A percentile compares a stretch with the other conserved stretches of the same genome.
phyloP scores from a whole-genome alignment of 192 early-diverging fungal species.

The Coemansia sp. region DNA sequence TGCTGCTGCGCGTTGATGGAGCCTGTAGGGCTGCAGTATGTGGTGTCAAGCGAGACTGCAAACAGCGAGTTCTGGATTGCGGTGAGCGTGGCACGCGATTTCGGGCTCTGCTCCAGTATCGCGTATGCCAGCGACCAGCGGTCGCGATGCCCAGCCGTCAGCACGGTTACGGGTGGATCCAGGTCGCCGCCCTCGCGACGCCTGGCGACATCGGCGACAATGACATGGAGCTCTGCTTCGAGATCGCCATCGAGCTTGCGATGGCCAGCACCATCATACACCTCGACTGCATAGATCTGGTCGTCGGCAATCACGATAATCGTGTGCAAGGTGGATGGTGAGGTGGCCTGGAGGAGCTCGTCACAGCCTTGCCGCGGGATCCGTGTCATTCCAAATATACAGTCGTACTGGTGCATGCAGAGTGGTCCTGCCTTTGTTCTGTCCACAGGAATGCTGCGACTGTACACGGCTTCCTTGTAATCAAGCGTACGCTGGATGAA shows the following conservation, averaged over 20 bases:
- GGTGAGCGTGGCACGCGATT: conserved; percentile 62
- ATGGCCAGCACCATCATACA: conserved; percentile 60
- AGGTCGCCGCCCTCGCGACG: conserved; percentile 28
- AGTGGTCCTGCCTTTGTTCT: conserved; percentile 65
- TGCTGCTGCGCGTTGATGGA: conserved; percentile 40
- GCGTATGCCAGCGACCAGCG: conserved; percentile 74
- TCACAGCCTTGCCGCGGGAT: conserved; percentile 80
- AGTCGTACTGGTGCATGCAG: conserved; percentile 87
- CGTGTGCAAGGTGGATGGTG: conserved; percentile 28
- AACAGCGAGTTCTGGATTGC: conserved; percentile 77
- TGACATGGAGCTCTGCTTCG: conserved; percentile 67
- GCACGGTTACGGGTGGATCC: conserved; percentile 64
- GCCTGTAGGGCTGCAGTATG: conserved; percentile 38
- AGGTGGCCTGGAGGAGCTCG: conserved; percentile 49
- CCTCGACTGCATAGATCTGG: conserved; percentile 77
- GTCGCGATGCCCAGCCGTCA: conserved; percentile 83
- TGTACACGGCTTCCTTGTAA: conserved; percentile 75
- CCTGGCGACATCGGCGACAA: conserved; percentile 59
- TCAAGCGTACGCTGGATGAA: conserved; percentile 66
- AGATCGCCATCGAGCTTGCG: conserved; percentile 66
- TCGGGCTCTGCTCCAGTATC: conserved; percentile 62
- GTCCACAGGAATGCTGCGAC: conserved; percentile 62
- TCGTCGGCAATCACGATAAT: conserved; percentile 74
- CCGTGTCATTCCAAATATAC: conserved; percentile 78
- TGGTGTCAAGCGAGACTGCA: conserved; percentile 77